Evolutionary conservation across 306 rosid species (phyloP), one percentile per base, ranked within the genome.

Genomic region (Cucurbita moschata): DNA sequence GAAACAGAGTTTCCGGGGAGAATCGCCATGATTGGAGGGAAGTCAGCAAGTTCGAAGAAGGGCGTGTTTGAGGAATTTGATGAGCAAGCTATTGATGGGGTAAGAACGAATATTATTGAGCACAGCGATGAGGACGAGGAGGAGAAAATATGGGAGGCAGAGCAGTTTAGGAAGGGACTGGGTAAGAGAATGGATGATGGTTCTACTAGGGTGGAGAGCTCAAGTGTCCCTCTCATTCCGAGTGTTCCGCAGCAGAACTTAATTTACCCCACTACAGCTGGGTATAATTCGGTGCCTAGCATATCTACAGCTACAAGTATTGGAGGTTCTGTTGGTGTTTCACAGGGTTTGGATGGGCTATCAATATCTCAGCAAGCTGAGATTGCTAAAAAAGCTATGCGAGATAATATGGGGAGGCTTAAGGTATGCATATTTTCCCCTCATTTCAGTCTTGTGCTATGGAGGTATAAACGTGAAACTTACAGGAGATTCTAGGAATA

Each of bases 161-260:
- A 89, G 79, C 98, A 94, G 86, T 82, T 94, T 74, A 83, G 96
- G 81, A 94, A 94, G 85, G 98, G 96, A 4, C 74, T 94, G 82
- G 98, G 98, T 77, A 94, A 94, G 86, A 87, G 95, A 77, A 83
- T 85, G 88, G 98, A 90, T 79, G 92, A 94, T 75, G 93, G 96
- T 54, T 26, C 88, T 77, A 70, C 64, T 12, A 81, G 96, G 82
- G 94, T 69, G 21, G 79, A 68, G 56, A 76, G 71, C 47, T 59
- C 42, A 69, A 83, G 81, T 73, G 85, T 82, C 76, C 76, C 91
- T 78, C 86, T 81, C 19, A 86, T 79, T 75, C 90, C 85, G 49
- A 82, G 54, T 84, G 80, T 69, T 43, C 88, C 85, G 76, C 96
- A 82, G 21, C 85, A 81, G 10, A 87, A 81, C 74, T 78, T 75